Conservation (phyloP, 2,329 filamentous ascomycete species). For the Penicillium capsulatum region DNA sequence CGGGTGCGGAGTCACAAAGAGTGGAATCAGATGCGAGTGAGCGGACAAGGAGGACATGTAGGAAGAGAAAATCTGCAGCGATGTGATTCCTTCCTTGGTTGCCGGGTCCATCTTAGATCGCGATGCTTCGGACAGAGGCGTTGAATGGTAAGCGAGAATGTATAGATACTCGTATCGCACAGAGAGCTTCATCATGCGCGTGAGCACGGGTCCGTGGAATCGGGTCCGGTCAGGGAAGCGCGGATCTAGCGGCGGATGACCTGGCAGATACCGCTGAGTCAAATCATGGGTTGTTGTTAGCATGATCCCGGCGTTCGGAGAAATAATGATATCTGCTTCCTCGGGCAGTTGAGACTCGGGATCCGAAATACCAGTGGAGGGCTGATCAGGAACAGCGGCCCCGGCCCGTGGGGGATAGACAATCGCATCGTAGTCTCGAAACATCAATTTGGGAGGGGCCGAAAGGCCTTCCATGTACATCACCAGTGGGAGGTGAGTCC, state of each 20-base stretch:
- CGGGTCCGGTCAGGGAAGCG: neutral
- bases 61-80: neutral
- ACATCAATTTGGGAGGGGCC: conserved; percentile 18
- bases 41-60: neutral
- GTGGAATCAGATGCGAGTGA: neutral
- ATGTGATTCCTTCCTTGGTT: neutral
- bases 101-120: neutral
- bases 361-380: neutral
- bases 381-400: no score
- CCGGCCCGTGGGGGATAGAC: neutral
- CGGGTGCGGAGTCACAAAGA: neutral
- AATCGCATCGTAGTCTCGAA: conserved; percentile 22
- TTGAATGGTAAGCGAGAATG: neutral
- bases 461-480: conserved; percentile 16
- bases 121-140: no score
- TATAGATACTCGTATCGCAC: conserved; percentile 1
- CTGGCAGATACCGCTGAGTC: conserved; percentile 67
- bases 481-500: neutral
- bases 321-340: conserved; percentile 65
- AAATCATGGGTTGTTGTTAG: conserved; percentile 67
- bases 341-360: neutral
- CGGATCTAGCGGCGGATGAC: conserved; percentile 24
- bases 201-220: conserved; percentile 23
- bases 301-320: conserved; percentile 64
- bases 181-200: conserved; percentile 3